Conservation (phyloP, 352 stramenopile species). For the Pythium plurisporium region DNA sequence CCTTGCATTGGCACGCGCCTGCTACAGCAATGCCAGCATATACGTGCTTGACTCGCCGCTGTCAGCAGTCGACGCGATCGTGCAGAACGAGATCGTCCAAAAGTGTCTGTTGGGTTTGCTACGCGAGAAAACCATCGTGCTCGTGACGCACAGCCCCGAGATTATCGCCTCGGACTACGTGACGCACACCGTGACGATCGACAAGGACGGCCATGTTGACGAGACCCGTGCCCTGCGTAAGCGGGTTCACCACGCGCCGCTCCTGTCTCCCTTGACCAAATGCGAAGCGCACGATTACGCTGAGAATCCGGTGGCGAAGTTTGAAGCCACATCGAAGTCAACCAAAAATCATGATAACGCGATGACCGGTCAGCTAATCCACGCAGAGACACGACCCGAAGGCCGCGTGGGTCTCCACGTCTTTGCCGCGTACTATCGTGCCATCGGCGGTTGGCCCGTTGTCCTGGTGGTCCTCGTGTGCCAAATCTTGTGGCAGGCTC, state of each 20-base stretch:
- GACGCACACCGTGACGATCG: constrained; percentile 13
- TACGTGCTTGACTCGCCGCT: constrained; percentile 90
- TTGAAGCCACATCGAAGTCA: no score
- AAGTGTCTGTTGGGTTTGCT: constrained; percentile 19
- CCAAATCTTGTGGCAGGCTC: constrained; percentile 68
- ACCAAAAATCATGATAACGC: neutral
- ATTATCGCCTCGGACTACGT: constrained; percentile 15
- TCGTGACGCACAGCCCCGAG: constrained; percentile 20
- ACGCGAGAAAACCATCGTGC: constrained; percentile 17
- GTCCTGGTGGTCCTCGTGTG: constrained; percentile 36
- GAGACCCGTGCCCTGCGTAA: no score
- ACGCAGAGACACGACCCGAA: constrained; percentile 22
- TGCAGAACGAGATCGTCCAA: constrained; percentile 84
- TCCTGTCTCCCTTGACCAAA: no score
- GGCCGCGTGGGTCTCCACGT: constrained; percentile 29
- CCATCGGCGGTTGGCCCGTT: constrained; percentile 36
- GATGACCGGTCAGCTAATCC: constrained; percentile 10
- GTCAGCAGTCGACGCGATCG: constrained; percentile 88
- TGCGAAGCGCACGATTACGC: no score
- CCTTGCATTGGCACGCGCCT: constrained; percentile 50
- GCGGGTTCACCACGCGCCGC: no score
- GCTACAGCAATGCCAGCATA: constrained; percentile 47
- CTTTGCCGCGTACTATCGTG: constrained; percentile 34
- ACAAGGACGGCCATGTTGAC: constrained; percentile 14
- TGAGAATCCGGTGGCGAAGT: no score